phyloP scores from a whole-genome alignment of 1,284 basidiomycete species.

The Leccinum subrobustum region DNA sequence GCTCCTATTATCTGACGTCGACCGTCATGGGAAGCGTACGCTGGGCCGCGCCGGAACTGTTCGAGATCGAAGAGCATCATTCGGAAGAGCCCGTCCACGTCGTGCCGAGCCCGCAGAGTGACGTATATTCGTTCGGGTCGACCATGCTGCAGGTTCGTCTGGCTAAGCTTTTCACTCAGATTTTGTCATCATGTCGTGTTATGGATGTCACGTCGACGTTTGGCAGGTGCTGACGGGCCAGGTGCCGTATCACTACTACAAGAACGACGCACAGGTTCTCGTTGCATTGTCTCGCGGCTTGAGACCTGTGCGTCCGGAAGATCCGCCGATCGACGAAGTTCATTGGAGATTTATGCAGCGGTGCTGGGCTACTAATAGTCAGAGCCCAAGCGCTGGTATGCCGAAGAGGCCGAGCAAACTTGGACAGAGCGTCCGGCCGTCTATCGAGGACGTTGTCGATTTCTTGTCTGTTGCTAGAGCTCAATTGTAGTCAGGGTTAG shows the following conservation, averaged over 20 bases:
- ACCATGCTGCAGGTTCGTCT: slow-evolving; percentile 26
- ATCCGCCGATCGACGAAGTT: slow-evolving; percentile 12
- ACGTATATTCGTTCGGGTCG: slow-evolving; percentile 30
- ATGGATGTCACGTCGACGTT: neutral
- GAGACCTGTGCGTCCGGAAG: slow-evolving; percentile 15
- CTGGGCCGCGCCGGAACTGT: slow-evolving; percentile 29
- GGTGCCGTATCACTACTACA: slow-evolving; percentile 28
- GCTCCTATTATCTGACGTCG: slow-evolving; percentile 29
- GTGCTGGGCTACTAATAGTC: slow-evolving; percentile 16
- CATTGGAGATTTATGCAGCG: slow-evolving; percentile 25
- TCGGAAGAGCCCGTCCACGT: neutral
- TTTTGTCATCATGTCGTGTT: neutral
- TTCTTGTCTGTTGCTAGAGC: slow-evolving; percentile 13
- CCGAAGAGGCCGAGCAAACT: neutral
- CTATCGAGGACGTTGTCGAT: slow-evolving; percentile 15
- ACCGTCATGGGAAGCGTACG: slow-evolving; percentile 28
- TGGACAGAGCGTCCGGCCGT: slow-evolving; percentile 9
- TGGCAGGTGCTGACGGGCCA: slow-evolving; percentile 24
- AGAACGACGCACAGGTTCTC: slow-evolving; percentile 23
- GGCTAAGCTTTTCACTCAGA: neutral
- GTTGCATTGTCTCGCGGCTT: slow-evolving; percentile 21
- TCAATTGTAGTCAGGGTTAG: neutral
- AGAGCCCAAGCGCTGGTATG: neutral
- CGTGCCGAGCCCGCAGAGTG: slow-evolving; percentile 11
- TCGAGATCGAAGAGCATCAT: slow-evolving; percentile 12